Base-by-base conservation (phyloP, 2,329 filamentous ascomycete species). In the Curvularia spicifera region DNA sequence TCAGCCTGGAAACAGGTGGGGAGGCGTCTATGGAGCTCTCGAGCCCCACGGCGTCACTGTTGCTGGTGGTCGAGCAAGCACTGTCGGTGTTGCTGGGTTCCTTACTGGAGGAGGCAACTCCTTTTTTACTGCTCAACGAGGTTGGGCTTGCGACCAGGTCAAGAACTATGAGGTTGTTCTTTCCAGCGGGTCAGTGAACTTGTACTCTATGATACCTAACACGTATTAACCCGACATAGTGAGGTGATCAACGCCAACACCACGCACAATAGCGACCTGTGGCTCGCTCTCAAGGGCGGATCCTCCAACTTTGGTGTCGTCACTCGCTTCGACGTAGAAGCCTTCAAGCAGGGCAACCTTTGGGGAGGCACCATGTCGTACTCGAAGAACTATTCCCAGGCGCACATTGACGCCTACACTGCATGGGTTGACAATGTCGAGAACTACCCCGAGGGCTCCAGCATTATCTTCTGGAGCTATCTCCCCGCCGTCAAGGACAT, bases 201-300 rank as follows among this genome's bases (percentile, higher is more conserved):
- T 28, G 5, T 0, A 8, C 8, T 2, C 8, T 24, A 6, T 18
- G 1, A 1, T 13, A 24, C 8, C 6, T 71, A 28, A 73, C 78
- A 44, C 20, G 44, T 35, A 51, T 53, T 20, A 74, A 81, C 43
- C 6, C 20, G 1, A 31, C 9, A n/a, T 29, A 66, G 61, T 15
- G 66, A 70, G 7, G 59, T 80, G 9, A 68, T 77, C 29, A 66
- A 79, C 26, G 79, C 73, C 7, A 80, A 76, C 37, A 62, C 67
- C 2, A 52, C 63, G 52, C 59, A 64, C 50, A 67, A 62, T 9
- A 78, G 78, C 0, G 79, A 81, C 42, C 73, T 79, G 10, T 78
- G 73, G 60, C 68, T 60, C 47, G 75, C 70, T 1, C 62, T 78
- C n/a, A 72, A 74, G 46, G 76, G 76, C 18, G 71, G 69, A 9